Percentiles rank a stretch among this genome's conserved stretches.
Evolutionary conservation across 306 rosid species (phyloP).

Genomic region (Canavalia gladiata): DNA sequence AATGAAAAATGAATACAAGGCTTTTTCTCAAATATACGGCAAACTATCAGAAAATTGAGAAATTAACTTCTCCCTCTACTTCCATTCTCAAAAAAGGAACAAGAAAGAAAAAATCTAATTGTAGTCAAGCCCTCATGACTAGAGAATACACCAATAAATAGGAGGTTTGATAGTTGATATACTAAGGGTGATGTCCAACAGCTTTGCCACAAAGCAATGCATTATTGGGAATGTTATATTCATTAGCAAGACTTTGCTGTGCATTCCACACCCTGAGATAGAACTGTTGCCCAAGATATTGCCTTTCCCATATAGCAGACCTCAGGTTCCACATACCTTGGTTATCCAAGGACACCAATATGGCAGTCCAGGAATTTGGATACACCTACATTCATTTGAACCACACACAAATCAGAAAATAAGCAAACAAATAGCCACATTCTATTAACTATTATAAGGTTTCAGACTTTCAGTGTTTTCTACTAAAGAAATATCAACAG

Average conservation of each 20-base stretch:
- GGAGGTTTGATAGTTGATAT: background rate
- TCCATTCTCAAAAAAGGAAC: background rate
- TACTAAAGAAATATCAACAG: background rate
- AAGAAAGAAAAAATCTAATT: background rate
- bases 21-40: constrained; percentile 28
- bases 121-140: constrained; percentile 77
- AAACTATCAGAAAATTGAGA: constrained; percentile 31
- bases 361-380: constrained; percentile 89
- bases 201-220: constrained; percentile 91
- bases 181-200: constrained; percentile 60
- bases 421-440: constrained; percentile 13
- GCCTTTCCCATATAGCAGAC: constrained; percentile 95
- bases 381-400: constrained; percentile 68
- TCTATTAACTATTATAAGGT: background rate
- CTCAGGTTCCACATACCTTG: constrained; percentile 99
- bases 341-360: constrained; percentile 91
- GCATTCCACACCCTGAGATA: constrained; percentile 87
- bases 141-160: constrained; percentile 13
- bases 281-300: constrained; percentile 90
- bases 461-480: too few relatives aligned
- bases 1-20: constrained; percentile 35
- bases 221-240: constrained; percentile 79
- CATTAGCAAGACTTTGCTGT: constrained; percentile 73
- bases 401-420: constrained; percentile 6
- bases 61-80: constrained; percentile 34